These are phyloP conservation scores for Corymbia calophylla DNA, from an alignment of 441 rosid genomes.

Conservation along the genomic window DNA sequence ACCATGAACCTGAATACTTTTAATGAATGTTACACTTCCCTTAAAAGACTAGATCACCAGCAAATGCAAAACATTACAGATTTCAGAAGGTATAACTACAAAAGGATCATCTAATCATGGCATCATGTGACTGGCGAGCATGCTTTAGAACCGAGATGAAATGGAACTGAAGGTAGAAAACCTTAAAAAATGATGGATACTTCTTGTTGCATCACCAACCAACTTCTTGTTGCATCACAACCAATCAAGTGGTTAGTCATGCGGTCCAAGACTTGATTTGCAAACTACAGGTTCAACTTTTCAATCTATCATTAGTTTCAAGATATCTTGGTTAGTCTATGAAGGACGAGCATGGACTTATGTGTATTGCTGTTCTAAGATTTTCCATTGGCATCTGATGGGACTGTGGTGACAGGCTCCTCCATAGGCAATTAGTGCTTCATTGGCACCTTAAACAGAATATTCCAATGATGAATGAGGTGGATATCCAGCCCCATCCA, in stretches of 20 bases:
- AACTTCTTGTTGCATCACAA: neutral
- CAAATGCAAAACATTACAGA: neutral
- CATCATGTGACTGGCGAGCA: neutral
- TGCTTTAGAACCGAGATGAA: neutral
- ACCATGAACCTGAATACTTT: neutral
- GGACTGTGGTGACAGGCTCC: neutral
- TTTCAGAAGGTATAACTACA: neutral
- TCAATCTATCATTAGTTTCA: neutral
- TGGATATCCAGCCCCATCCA: neutral
- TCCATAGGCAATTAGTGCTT: neutral
- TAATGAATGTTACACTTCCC: neutral
- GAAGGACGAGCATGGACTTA: neutral
- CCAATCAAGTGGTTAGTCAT: neutral
- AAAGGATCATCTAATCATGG: neutral
- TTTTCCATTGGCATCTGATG: neutral
- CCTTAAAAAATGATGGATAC: neutral
- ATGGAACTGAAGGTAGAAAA: too few species aligned
- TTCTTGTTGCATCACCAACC: neutral
- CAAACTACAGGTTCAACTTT: neutral
- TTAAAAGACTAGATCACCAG: neutral
- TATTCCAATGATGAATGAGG: neutral
- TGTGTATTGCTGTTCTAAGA: neutral
- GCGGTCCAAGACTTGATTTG: neutral
- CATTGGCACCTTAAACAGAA: neutral
- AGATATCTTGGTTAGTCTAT: neutral